These are phyloP conservation scores for Paramecium bursaria DNA, from an alignment of 73 alveolate species.

Conservation along the genomic window DNA sequence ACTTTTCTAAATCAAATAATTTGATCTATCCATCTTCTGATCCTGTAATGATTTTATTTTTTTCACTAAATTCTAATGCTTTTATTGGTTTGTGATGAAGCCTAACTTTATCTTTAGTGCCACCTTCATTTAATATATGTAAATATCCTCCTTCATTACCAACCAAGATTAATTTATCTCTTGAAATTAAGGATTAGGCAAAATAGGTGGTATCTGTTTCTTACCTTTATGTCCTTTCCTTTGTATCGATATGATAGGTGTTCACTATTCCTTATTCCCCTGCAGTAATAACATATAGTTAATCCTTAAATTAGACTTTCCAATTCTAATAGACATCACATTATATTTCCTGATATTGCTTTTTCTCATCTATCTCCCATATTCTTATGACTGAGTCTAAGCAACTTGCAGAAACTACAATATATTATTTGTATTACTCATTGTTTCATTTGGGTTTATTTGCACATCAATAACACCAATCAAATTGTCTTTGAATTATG, in stretches of 20 bases:
- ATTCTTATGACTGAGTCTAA: neutral
- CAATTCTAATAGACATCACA: slow-evolving; percentile 51
- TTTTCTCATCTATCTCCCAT: slow-evolving; percentile 53
- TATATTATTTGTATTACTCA: slow-evolving; percentile 5
- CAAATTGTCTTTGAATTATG: slow-evolving; percentile 26
- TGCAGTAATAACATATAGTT: slow-evolving; percentile 7
- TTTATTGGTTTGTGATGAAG: slow-evolving; percentile 22
- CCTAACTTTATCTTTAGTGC: neutral
- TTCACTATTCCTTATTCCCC: slow-evolving; percentile 39
- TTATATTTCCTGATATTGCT: slow-evolving; percentile 1
- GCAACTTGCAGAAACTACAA: slow-evolving; percentile 44
- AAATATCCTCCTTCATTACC: slow-evolving; percentile 31
- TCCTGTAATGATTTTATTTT: neutral
- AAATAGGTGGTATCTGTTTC: slow-evolving; percentile 14
- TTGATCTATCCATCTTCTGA: slow-evolving; percentile 28
- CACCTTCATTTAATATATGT: neutral
- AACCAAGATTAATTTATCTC: neutral
- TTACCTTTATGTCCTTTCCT: neutral
- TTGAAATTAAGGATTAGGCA: neutral
- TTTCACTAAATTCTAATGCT: neutral
- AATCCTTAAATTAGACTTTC: slow-evolving; percentile 22
- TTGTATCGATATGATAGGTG: slow-evolving; percentile 17
- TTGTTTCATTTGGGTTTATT: slow-evolving; percentile 34
- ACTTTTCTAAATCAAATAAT: slow-evolving; percentile 30
- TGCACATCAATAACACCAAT: slow-evolving; percentile 41